Base-by-base conservation (phyloP, 2,329 filamentous ascomycete species). In the Hypoxylon sp. region DNA sequence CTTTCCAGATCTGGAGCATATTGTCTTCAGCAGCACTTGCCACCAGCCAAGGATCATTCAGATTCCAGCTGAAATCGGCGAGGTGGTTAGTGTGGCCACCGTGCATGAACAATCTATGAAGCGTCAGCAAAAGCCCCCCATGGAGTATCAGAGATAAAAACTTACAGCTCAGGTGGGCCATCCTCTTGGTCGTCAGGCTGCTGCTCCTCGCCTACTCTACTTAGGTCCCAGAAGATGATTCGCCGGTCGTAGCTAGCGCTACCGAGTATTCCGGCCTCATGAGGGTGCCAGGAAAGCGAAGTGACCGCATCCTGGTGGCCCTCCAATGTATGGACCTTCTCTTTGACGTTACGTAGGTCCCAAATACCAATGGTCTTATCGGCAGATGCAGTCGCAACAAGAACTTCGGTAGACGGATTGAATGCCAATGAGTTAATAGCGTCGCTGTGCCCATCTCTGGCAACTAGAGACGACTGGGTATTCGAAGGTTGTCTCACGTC, bases 11-110 rank as follows among this genome's bases (percentile, higher is more conserved):
- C 81, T 99, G 96, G 69, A 99, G 87, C 72, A 98, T 85, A 77
- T 99, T 99, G 82, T 99, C 96, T 79, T 99, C 97, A 0, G 95
- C 96, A 14, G 96, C 94, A 67, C 93, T 97, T 79, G 94, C 94
- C 72, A 99, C 92, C 60, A 98, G 89, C 97, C 97, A 99, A 3
- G 95, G 94, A 75, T 98, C 94, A 78, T 97, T 97, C 73, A 90
- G 89, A 80, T 99, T 99, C 95, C 95, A 99, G 81, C 92, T 95
- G 77, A 99, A 99, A 80, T 99, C 97, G 36, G 93, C 94, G 68
- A 99, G 89, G 72, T 97, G 92, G 81, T 98, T 98, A 10, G 96
- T 99, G 83, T 99, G 97, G 32, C 96, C 96, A 67, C 96, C 96
- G 76, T 99, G 96, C 94, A 99, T 98, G 82, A 99, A 99, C 1